A percentile compares a stretch with the other conserved stretches of the same genome.
Evolutionary conservation across 352 stramenopile genomes (phyloP).

Genomic region (Blastocystis hominis): DNA sequence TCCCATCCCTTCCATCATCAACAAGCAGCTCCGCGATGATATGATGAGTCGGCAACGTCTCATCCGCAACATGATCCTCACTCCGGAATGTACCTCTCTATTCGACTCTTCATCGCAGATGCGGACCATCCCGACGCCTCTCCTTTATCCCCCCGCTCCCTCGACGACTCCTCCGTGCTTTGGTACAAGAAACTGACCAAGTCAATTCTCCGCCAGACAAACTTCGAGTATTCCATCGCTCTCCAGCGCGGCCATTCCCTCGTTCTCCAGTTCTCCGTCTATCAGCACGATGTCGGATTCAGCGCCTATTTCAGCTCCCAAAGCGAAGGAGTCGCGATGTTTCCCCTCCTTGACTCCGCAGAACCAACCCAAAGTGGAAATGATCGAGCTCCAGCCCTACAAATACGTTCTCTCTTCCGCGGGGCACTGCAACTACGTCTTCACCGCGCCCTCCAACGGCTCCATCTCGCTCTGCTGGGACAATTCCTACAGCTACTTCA

Average conservation of each 20-base stretch:
- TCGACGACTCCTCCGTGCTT: neutral
- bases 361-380: neutral
- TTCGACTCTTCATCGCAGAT: neutral
- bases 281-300: slow-evolving; percentile 46
- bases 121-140: neutral
- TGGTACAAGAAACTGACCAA: slow-evolving; percentile 8
- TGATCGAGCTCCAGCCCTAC: slow-evolving; percentile 3
- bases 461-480: slow-evolving; percentile 36
- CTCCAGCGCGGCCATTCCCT: neutral
- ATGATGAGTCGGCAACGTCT: neutral
- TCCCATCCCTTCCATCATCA: slow-evolving; percentile 20
- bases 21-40: slow-evolving; percentile 46
- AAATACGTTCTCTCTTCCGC: slow-evolving; percentile 30
- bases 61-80: slow-evolving; percentile 42
- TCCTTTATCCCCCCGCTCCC: neutral
- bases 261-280: slow-evolving; percentile 16
- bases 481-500: slow-evolving; percentile 53
- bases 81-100: neutral
- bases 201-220: slow-evolving; percentile 30
- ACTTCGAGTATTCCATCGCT: neutral
- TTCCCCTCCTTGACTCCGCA: neutral
- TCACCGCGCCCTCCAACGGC: neutral
- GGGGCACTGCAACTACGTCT: slow-evolving; percentile 29
- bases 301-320: slow-evolving; percentile 33
- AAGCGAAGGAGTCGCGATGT: neutral